Evolutionary conservation across 2,329 filamentous ascomycete species (phyloP).

Genomic region (Plenodomus tracheiphilus): DNA sequence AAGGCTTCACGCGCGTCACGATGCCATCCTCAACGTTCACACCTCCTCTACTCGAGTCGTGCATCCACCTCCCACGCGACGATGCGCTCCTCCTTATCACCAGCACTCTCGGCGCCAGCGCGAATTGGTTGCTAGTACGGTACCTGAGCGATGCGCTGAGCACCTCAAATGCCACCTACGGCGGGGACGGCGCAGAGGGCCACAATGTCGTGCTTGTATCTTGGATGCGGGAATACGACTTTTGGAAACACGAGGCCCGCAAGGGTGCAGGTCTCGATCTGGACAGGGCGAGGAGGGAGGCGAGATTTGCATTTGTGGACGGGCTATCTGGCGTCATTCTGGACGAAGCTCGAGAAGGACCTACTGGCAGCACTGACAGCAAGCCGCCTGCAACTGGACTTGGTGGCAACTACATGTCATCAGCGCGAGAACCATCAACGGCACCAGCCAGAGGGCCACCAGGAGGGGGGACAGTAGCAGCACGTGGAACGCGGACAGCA

Average conservation of each 20-base stretch:
- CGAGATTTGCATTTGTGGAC: conserved; percentile 74
- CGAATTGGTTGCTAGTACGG: conserved; percentile 61
- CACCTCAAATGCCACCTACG: conserved; percentile 2
- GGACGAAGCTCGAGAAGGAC: conserved; percentile 3
- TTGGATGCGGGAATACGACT: conserved; percentile 76
- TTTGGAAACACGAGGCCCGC: conserved; percentile 74
- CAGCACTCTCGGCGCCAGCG: conserved; percentile 58
- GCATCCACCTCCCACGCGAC: conserved; percentile 61
- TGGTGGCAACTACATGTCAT: conserved; percentile 9
- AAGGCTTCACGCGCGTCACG: conserved; percentile 4
- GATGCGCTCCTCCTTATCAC: conserved; percentile 69
- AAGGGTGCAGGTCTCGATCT: conserved; percentile 75
- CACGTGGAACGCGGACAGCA: conserved; percentile 3
- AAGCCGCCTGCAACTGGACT: too few species aligned
- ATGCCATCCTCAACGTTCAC: conserved; percentile 54
- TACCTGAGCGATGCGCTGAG: conserved; percentile 54
- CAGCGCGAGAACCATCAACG: conserved; percentile 20
- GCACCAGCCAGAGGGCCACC: conserved; percentile 19
- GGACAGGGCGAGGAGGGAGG: conserved; percentile 59
- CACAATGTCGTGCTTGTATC: conserved; percentile 71
- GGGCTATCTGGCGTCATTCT: conserved; percentile 66
- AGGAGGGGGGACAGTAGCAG: not conserved
- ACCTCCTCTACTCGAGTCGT: conserved; percentile 67
- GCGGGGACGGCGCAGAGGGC: conserved; percentile 34
- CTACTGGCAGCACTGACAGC: not conserved